Base-by-base conservation (phyloP, 2,329 filamentous ascomycete species). In the Ophiostoma montium region DNA sequence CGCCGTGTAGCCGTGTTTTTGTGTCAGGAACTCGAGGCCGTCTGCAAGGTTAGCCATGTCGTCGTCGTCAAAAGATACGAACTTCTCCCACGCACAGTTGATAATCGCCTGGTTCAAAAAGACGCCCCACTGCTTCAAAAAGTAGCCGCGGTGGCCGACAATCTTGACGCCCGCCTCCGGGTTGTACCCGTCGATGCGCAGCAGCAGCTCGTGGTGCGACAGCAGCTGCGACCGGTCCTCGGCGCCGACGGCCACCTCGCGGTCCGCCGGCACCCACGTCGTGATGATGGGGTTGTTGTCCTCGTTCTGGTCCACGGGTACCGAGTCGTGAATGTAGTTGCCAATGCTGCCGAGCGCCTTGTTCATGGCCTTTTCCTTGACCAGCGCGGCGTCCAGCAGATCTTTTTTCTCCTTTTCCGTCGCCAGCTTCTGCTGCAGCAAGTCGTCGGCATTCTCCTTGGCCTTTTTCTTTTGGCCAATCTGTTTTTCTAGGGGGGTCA, bases 141-240 rank as follows among this genome's bases (percentile, higher is more conserved):
- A 95, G 70, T 96, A 96, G 35, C 90, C 90, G 58, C 90, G 77
- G 67, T 96, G 90, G 47, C 92, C 90, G 41, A 94, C 89, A 55
- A 96, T 78, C 72, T 96, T 96, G 55, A 88, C 85, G 57, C 88
- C 88, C 56, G 92, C 82, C 61, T 95, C 87, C 1, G 87, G 84
- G 63, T 96, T 92, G 62, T 94, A 95, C 48, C 90, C 89, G 58
- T 92, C 87, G 54, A 96, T 70, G 58, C 87, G 78, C 51, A 82
- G 80, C 52, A 96, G 78, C 49, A 98, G 88, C 63, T 96, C 90
- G 66, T 98, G 92, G 65, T 98, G 92, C 47, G 89, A 95, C 54
- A 96, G 82, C 54, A 76, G 71, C 51, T 84, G 35, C 39, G 45
- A 74, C 58, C 79, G 78, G 72, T 89, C 89, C 67, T 88, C 79